Percentiles rank a stretch among this genome's conserved stretches.
phyloP scores from a whole-genome alignment of 768 basidiomycete genomes.

The Sporobolomyces roseus region DNA sequence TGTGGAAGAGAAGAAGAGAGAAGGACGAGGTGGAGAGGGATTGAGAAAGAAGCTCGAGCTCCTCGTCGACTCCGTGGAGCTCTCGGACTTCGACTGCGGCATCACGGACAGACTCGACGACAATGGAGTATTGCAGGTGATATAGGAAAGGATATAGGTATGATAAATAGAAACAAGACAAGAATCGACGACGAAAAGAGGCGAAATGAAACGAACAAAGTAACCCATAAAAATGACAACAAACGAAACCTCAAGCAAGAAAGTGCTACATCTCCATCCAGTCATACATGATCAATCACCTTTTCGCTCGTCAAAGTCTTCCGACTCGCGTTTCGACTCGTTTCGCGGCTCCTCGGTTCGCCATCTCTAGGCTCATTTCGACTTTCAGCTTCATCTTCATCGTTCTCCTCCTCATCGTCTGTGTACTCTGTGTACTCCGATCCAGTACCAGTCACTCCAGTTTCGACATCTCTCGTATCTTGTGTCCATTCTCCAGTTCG shows the following conservation, averaged over 20 bases:
- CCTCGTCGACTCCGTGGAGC: no score
- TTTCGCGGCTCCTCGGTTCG: no score
- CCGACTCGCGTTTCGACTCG: no score
- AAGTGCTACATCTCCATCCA: neutral
- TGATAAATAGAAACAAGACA: no score
- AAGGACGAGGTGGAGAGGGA: neutral
- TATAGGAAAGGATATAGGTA: no score
- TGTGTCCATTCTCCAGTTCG: neutral
- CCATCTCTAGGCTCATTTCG: no score
- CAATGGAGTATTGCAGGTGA: no score
- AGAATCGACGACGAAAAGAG: neutral
- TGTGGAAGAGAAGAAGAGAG: no score
- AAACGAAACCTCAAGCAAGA: neutral
- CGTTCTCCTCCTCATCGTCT: neutral
- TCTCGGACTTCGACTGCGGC: no score
- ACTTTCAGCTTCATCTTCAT: neutral
- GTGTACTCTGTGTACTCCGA: conserved; percentile 20
- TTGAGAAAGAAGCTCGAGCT: neutral
- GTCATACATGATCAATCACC: neutral
- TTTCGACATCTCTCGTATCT: conserved; percentile 15
- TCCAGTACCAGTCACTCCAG: conserved; percentile 9
- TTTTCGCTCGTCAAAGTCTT: neutral
- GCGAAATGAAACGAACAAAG: neutral
- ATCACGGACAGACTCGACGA: no score
- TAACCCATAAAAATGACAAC: no score